phyloP scores from a whole-genome alignment of 306 rosid genomes.

The Arachis hypogaea region DNA sequence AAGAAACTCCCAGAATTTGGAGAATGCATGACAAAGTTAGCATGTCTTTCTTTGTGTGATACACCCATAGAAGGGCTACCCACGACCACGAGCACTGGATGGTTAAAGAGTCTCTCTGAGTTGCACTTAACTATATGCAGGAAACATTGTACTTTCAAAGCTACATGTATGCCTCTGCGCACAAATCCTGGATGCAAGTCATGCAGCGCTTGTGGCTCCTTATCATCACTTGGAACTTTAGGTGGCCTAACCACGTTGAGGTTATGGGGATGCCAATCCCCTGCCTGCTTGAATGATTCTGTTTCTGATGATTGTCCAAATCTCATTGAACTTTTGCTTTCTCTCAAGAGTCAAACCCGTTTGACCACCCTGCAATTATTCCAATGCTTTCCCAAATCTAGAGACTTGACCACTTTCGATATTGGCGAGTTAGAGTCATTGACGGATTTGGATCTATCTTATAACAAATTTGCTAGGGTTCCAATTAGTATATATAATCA shows the following conservation, averaged over 20 bases:
- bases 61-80: not conserved
- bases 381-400: not conserved
- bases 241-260: no score
- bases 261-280: no score
- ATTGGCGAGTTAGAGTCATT: not conserved
- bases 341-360: no score
- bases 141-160: no score
- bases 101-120: not conserved
- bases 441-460: not conserved
- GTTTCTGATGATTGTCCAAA: no score
- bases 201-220: no score
- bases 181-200: no score
- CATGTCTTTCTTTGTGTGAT: not conserved
- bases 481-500: not conserved
- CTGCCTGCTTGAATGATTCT: no score
- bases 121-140: not conserved
- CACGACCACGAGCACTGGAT: not conserved
- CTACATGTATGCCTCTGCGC: no score
- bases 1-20: conserved; percentile 15
- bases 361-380: no score
- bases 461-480: conserved; percentile 16
- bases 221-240: no score
- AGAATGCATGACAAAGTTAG: not conserved
- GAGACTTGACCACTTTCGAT: not conserved
- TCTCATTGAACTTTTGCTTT: not conserved